phyloP scores from a whole-genome alignment of 2,329 filamentous ascomycete genomes.

The Pestalotiopsis sp. region DNA sequence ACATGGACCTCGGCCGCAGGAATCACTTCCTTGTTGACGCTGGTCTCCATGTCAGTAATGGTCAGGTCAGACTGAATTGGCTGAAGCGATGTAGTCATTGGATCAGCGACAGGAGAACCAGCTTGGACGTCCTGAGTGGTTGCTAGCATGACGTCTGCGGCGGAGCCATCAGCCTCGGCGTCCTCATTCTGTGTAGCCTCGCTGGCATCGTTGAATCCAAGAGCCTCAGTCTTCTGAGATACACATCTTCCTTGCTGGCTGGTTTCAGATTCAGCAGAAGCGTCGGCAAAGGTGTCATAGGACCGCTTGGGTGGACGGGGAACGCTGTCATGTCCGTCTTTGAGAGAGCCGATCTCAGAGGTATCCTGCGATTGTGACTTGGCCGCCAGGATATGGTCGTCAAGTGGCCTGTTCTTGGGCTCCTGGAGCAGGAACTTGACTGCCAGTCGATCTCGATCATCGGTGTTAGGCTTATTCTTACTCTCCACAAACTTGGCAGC shows the following conservation, averaged over 20 bases:
- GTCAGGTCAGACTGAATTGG: not conserved
- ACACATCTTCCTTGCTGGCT: too few species aligned
- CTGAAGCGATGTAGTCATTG: not conserved
- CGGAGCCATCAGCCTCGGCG: not conserved
- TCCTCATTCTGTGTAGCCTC: not conserved
- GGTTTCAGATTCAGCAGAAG: slow-evolving; percentile 17
- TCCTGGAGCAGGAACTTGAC: slow-evolving; percentile 29
- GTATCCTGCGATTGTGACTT: too few species aligned
- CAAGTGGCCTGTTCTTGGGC: slow-evolving; percentile 24
- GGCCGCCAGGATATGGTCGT: not conserved
- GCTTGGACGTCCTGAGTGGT: too few species aligned
- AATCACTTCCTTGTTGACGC: not conserved
- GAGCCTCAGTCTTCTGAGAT: not conserved
- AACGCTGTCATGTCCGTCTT: too few species aligned
- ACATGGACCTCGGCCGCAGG: not conserved
- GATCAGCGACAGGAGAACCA: too few species aligned
- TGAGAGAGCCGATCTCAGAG: too few species aligned
- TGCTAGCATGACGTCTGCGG: too few species aligned
- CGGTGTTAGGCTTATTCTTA: slow-evolving; percentile 24
- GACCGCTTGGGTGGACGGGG: slow-evolving; percentile 22
- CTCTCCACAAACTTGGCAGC: slow-evolving; percentile 33
- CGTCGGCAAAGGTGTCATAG: slow-evolving; percentile 23
- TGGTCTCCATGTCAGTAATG: not conserved
- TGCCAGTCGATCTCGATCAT: slow-evolving; percentile 19
- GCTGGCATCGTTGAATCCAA: not conserved